Evolutionary conservation across 2,329 filamentous ascomycete species (phyloP).

Genomic region (Periconia digitata): DNA sequence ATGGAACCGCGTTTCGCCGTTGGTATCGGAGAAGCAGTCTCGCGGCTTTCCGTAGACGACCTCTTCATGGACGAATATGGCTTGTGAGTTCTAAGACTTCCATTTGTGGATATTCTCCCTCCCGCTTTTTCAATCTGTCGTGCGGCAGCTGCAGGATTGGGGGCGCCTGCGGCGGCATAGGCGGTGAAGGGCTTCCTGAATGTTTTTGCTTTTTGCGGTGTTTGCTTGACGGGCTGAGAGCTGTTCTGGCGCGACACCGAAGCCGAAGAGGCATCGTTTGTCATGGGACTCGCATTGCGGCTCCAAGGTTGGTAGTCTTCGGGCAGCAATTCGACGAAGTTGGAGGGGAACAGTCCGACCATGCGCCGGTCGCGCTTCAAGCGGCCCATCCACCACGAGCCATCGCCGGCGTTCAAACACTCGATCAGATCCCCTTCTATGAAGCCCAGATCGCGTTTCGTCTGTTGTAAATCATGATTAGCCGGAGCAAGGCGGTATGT

Average conservation of each 20-base stretch:
- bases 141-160: conserved; percentile 45
- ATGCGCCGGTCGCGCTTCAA: conserved; percentile 86
- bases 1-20: conserved; percentile 22
- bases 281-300: conserved; percentile 56
- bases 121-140: conserved; percentile 37
- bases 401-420: conserved; percentile 95
- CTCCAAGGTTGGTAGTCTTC: conserved; percentile 78
- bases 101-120: conserved; percentile 29
- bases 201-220: conserved; percentile 54
- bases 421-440: conserved; percentile 98
- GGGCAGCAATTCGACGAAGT: conserved; percentile 90
- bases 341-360: conserved; percentile 92
- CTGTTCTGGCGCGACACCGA: conserved; percentile 54
- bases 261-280: conserved; percentile 41
- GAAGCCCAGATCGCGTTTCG: conserved; percentile 92
- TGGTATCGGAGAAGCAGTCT: conserved; percentile 31
- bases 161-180: conserved; percentile 51
- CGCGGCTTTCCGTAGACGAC: conserved; percentile 40
- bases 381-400: conserved; percentile 97
- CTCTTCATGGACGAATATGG: conserved; percentile 57
- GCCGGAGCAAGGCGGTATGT: conserved; percentile 14
- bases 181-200: conserved; percentile 67
- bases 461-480: conserved; percentile 48
- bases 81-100: conserved; percentile 44
- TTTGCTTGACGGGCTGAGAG: conserved; percentile 51